phyloP scores from a whole-genome alignment of 2,329 filamentous ascomycete species.

The Aspergillus sp. region DNA sequence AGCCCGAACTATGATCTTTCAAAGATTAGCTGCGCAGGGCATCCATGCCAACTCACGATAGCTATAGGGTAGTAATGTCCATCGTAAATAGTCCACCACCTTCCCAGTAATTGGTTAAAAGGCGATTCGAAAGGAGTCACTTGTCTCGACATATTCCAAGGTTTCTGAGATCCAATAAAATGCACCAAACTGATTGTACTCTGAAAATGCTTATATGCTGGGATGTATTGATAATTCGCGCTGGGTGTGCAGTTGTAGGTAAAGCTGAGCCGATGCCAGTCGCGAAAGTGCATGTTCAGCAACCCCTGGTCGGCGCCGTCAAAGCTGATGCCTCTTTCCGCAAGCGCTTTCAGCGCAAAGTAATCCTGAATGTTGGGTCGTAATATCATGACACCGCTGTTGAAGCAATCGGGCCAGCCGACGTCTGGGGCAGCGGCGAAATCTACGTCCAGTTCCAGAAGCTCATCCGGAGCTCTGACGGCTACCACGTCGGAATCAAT shows the following conservation, averaged over 20 bases:
- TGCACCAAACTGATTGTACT: constrained; percentile 86
- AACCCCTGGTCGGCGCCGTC: constrained; percentile 96
- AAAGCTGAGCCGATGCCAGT: constrained; percentile 86
- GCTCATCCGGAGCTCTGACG: constrained; percentile 85
- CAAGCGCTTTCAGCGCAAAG: constrained; percentile 79
- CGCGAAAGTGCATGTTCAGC: constrained; percentile 89
- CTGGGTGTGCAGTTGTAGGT: constrained; percentile 97
- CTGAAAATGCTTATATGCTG: constrained; percentile 91
- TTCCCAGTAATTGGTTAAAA: constrained; percentile 79
- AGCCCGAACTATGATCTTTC: neutral
- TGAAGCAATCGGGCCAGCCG: constrained; percentile 97
- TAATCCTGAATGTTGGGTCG: constrained; percentile 85
- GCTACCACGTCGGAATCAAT: constrained; percentile 93
- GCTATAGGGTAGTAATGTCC: constrained; percentile 65
- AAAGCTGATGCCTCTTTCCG: constrained; percentile 84
- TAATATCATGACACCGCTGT: constrained; percentile 94
- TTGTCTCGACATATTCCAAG: constrained; percentile 68
- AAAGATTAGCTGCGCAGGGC: neutral
- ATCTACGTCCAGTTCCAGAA: constrained; percentile 66
- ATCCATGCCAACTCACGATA: constrained; percentile 16
- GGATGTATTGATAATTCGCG: constrained; percentile 95
- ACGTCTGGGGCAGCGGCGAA: constrained; percentile 85
- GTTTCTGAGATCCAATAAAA: constrained; percentile 90
- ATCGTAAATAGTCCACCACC: constrained; percentile 96
- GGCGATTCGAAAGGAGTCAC: constrained; percentile 36